Percentiles rank a stretch among this genome's conserved stretches.
phyloP scores from a whole-genome alignment of 768 basidiomycete species.

The Leccinum longicurvipes region DNA sequence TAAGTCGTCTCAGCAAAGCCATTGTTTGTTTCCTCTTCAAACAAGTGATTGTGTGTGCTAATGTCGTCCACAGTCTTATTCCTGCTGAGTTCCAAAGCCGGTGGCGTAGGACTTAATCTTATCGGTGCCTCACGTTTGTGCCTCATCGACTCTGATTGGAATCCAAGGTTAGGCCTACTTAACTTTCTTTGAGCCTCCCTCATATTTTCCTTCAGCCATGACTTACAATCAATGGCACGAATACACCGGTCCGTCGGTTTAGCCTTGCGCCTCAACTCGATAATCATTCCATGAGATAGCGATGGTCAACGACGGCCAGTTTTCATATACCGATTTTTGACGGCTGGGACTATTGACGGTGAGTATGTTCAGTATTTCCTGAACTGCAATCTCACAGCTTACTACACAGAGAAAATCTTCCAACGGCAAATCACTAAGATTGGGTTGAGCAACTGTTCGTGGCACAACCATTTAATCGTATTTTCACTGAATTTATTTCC shows the following conservation, averaged over 20 bases:
- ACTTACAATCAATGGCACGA: slow-evolving; percentile 95
- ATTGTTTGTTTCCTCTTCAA: slow-evolving; percentile 49
- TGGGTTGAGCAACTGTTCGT: slow-evolving; percentile 81
- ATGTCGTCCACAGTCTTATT: slow-evolving; percentile 64
- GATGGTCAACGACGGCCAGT: slow-evolving; percentile 94
- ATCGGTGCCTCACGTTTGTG: slow-evolving; percentile 88
- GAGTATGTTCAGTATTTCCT: slow-evolving; percentile 11
- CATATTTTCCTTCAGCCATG: slow-evolving; percentile 52
- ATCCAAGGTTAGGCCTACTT: slow-evolving; percentile 59
- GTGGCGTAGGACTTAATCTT: slow-evolving; percentile 91
- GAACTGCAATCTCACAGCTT: slow-evolving; percentile 1
- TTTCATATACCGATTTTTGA: slow-evolving; percentile 84
- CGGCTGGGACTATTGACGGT: slow-evolving; percentile 90
- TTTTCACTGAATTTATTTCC: slow-evolving; percentile 9
- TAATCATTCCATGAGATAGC: slow-evolving; percentile 37
- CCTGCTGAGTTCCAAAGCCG: slow-evolving; percentile 90
- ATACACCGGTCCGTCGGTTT: slow-evolving; percentile 69
- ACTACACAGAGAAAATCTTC: slow-evolving; percentile 73
- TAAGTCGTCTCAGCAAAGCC: slow-evolving; percentile 60
- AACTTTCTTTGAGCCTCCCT: not conserved
- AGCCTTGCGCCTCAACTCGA: not conserved
- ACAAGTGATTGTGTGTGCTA: not conserved
- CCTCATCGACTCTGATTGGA: slow-evolving; percentile 91
- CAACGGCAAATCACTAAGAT: slow-evolving; percentile 94
- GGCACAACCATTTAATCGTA: slow-evolving; percentile 3